These are phyloP conservation scores for Candolleomyces aberdarensis DNA, from an alignment of 768 basidiomycete genomes.

Conservation along the genomic window DNA sequence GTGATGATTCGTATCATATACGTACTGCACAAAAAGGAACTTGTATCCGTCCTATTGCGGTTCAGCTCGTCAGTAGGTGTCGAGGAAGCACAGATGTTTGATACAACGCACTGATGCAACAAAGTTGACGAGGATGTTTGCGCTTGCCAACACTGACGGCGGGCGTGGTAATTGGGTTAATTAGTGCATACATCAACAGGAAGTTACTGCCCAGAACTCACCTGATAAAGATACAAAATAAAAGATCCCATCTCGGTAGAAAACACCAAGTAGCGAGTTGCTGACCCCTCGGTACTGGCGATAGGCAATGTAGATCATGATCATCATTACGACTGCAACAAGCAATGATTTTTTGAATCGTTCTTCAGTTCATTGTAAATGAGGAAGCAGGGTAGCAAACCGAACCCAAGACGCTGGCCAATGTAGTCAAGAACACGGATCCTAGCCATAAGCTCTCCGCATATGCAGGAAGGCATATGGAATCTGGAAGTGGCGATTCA, in stretches of 20 bases:
- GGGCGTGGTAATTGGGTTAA: too few relatives aligned
- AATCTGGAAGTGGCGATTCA: too few relatives aligned
- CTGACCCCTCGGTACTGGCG: not conserved
- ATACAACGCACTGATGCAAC: not conserved
- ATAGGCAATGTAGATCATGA: not conserved
- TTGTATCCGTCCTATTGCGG: not conserved
- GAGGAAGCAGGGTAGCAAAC: too few relatives aligned
- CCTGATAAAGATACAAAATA: not conserved
- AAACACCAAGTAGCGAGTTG: not conserved
- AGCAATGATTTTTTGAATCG: too few relatives aligned
- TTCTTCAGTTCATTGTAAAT: too few relatives aligned
- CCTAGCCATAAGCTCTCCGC: too few relatives aligned
- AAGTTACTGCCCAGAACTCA: too few relatives aligned
- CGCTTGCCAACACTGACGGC: not conserved
- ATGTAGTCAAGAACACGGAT: too few relatives aligned
- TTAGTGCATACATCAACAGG: too few relatives aligned
- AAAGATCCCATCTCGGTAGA: not conserved
- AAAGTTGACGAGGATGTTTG: conserved; percentile 1
- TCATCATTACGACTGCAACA: not conserved
- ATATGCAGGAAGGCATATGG: too few relatives aligned
- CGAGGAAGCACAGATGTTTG: too few relatives aligned
- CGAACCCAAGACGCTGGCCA: too few relatives aligned
- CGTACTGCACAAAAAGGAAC: not conserved
- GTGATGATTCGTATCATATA: not conserved
- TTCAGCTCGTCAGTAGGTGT: not conserved